Percentiles rank a stretch among this genome's conserved stretches.
phyloP scores from a whole-genome alignment of 495 filamentous ascomycete species.

The Xylaria telfairii region DNA sequence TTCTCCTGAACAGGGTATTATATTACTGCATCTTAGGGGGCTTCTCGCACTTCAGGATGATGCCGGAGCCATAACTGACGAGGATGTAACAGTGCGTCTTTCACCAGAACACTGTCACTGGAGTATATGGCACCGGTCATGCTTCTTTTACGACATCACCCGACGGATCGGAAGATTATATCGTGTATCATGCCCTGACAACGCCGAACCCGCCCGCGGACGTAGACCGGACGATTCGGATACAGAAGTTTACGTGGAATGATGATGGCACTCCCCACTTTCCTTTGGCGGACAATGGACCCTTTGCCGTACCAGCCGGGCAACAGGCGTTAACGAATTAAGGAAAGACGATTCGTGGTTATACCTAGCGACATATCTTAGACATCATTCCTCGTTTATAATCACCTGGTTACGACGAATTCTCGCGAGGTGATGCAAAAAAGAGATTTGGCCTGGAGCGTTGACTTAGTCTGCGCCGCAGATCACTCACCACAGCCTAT shows the following conservation, averaged over 20 bases:
- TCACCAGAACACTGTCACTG: conserved; percentile 52
- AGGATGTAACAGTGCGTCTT: conserved; percentile 43
- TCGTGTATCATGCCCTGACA: conserved; percentile 55
- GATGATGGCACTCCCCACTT: conserved; percentile 39
- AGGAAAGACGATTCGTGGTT: not conserved
- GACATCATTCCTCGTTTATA: not conserved
- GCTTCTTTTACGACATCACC: conserved; percentile 55
- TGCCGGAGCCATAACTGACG: conserved; percentile 1
- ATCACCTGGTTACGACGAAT: not conserved
- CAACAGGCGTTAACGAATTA: conserved; percentile 28
- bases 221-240: conserved; percentile 35
- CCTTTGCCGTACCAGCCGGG: conserved; percentile 36
- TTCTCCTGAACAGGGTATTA: not conserved
- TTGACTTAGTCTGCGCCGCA: not conserved
- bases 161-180: conserved; percentile 53
- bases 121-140: conserved; percentile 56
- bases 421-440: not conserved
- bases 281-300: conserved; percentile 40
- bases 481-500: not conserved
- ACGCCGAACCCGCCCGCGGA: conserved; percentile 36
- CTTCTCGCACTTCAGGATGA: not conserved
- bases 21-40: not conserved
- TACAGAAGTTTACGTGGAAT: conserved; percentile 40
- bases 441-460: not conserved
- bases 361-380: too few relatives aligned